Evolutionary conservation across 176 grass and related monocot genomes (phyloP).

Genomic region (Cenchrus purpureus): DNA sequence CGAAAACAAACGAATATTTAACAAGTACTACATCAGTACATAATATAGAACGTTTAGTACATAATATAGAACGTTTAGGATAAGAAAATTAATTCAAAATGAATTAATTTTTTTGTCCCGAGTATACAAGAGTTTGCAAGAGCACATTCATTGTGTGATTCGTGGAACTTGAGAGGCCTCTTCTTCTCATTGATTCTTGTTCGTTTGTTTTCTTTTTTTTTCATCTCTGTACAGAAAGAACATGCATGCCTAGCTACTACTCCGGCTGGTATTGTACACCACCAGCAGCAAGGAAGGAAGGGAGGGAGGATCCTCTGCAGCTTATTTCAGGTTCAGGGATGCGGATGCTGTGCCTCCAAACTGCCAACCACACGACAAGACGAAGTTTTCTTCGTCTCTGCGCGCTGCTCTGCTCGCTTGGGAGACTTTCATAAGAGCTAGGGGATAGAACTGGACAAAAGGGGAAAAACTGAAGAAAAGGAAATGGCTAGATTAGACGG

Average conservation of each 20-base stretch:
- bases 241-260: not conserved
- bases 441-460: not conserved
- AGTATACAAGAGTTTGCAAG: not conserved
- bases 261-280: not conserved
- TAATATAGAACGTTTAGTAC: too few relatives aligned
- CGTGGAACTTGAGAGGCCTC: not conserved
- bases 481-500: conserved; percentile 9
- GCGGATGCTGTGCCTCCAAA: not conserved
- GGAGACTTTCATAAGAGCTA: not conserved
- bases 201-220: not conserved
- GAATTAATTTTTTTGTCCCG: too few relatives aligned
- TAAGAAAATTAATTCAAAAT: too few relatives aligned
- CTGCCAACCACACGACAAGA: not conserved
- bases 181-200: not conserved
- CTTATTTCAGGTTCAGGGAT: not conserved
- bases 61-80: too few relatives aligned
- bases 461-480: not conserved
- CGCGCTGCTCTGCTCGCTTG: not conserved
- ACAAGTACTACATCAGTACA: too few relatives aligned
- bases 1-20: too few relatives aligned
- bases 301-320: not conserved
- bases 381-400: conserved; percentile 5
- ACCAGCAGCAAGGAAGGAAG: not conserved
- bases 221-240: not conserved
- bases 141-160: not conserved